These are phyloP conservation scores for Phytophthora lateralis DNA, from an alignment of 352 stramenopile genomes.

Conservation along the genomic window DNA sequence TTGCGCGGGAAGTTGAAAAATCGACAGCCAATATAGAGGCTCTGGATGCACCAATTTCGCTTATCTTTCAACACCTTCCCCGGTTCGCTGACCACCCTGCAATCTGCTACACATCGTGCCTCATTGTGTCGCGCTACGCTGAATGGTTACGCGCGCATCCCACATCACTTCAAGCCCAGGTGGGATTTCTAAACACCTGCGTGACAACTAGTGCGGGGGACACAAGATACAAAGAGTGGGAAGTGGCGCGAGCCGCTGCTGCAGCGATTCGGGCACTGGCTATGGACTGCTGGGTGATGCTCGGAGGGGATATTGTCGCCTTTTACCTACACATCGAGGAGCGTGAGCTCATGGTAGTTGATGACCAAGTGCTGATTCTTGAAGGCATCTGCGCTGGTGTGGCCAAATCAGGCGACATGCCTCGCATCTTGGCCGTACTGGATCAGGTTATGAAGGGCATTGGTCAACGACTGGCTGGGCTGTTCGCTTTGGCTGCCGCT, in stretches of 20 bases:
- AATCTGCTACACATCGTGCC: slow-evolving; percentile 86
- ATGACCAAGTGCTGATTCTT: slow-evolving; percentile 87
- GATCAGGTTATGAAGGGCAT: slow-evolving; percentile 76
- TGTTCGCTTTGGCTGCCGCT: slow-evolving; percentile 48
- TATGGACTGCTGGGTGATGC: slow-evolving; percentile 76
- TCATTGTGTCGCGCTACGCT: slow-evolving; percentile 85
- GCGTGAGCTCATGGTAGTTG: slow-evolving; percentile 66
- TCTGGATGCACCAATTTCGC: slow-evolving; percentile 54
- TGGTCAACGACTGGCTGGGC: slow-evolving; percentile 46
- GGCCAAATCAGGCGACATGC: slow-evolving; percentile 49
- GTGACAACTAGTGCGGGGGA: slow-evolving; percentile 63
- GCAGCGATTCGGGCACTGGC: slow-evolving; percentile 75
- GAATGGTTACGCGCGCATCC: slow-evolving; percentile 68
- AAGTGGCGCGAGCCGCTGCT: slow-evolving; percentile 73
- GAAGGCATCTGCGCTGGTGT: slow-evolving; percentile 79
- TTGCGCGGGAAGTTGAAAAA: slow-evolving; percentile 80
- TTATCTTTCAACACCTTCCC: slow-evolving; percentile 80
- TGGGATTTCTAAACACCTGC: slow-evolving; percentile 76
- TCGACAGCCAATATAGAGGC: slow-evolving; percentile 24
- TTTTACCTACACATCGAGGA: slow-evolving; percentile 85
- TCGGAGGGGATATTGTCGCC: slow-evolving; percentile 67
- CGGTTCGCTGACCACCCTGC: slow-evolving; percentile 77
- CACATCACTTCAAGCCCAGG: slow-evolving; percentile 51
- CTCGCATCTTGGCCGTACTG: slow-evolving; percentile 51
- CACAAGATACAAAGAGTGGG: slow-evolving; percentile 62